These are phyloP conservation scores for Trifolium fragiferum DNA, from an alignment of 306 rosid genomes.

Conservation along the genomic window DNA sequence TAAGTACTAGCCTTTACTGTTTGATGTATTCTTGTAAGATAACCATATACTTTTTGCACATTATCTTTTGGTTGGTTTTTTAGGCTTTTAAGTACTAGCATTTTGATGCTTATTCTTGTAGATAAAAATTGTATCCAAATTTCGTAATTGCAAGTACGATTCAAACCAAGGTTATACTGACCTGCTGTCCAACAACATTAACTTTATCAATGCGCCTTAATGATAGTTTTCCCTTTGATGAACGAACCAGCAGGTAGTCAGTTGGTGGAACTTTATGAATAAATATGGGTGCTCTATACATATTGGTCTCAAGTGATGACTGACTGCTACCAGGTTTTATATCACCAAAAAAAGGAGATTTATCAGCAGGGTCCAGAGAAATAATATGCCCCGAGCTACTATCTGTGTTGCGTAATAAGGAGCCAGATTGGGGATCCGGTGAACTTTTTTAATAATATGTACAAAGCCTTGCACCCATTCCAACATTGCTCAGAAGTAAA, in stretches of 20 bases:
- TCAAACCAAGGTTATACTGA: neutral
- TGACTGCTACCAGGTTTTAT: constrained; percentile 80
- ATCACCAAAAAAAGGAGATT: constrained; percentile 96
- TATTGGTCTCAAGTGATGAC: constrained; percentile 93
- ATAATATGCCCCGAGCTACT: constrained; percentile 80
- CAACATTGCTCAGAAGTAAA: constrained; percentile 85
- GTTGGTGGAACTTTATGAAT: constrained; percentile 84
- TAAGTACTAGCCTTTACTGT: no score
- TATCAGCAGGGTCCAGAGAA: constrained; percentile 88
- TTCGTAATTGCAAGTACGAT: no score
- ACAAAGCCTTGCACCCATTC: constrained; percentile 97
- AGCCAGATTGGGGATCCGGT: constrained; percentile 85
- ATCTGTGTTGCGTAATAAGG: constrained; percentile 65
- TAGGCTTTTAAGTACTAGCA: no score
- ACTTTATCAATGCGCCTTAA: constrained; percentile 86
- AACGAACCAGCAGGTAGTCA: constrained; percentile 90
- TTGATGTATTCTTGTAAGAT: no score
- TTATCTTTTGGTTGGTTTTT: no score
- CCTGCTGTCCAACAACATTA: constrained; percentile 96
- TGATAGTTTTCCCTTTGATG: constrained; percentile 91
- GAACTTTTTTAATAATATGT: constrained; percentile 88
- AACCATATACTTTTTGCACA: no score
- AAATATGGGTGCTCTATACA: constrained; percentile 95
- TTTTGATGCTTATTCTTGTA: no score
- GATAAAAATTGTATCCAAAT: no score